Conservation (phyloP, 352 stramenopile genomes). For the Pythium brassicae region DNA sequence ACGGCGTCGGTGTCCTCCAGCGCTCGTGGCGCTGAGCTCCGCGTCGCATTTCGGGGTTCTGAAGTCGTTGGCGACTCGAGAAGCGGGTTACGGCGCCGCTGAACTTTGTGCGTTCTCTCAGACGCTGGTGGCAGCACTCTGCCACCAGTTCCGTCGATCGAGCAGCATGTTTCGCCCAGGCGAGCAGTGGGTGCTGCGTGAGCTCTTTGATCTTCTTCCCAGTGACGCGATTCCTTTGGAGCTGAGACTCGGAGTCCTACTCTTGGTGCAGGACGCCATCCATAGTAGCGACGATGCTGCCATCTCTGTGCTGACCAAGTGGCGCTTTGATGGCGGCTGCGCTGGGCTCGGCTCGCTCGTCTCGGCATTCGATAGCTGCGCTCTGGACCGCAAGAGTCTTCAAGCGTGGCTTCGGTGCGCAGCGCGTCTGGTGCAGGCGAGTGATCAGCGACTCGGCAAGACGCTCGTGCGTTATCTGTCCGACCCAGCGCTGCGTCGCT, state of each 20-base stretch:
- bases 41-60: not conserved
- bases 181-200: slow-evolving; percentile 2
- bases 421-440: not conserved
- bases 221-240: not conserved
- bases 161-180: not conserved
- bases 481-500: not conserved
- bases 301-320: not conserved
- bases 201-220: not conserved
- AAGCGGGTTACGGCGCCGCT: not conserved
- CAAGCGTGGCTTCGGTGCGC: not conserved
- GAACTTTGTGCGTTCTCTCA: not conserved
- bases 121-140: not conserved
- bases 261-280: not conserved
- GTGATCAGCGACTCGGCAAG: not conserved
- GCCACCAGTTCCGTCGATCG: slow-evolving; percentile 2
- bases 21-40: not conserved
- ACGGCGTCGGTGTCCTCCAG: not conserved
- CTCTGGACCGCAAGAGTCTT: not conserved
- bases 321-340: not conserved
- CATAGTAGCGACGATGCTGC: not conserved
- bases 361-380: not conserved
- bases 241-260: not conserved
- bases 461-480: not conserved
- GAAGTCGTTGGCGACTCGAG: not conserved
- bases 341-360: not conserved